Conservation (phyloP, 1,139 yeast genomes). For the Candida glucosophila region DNA sequence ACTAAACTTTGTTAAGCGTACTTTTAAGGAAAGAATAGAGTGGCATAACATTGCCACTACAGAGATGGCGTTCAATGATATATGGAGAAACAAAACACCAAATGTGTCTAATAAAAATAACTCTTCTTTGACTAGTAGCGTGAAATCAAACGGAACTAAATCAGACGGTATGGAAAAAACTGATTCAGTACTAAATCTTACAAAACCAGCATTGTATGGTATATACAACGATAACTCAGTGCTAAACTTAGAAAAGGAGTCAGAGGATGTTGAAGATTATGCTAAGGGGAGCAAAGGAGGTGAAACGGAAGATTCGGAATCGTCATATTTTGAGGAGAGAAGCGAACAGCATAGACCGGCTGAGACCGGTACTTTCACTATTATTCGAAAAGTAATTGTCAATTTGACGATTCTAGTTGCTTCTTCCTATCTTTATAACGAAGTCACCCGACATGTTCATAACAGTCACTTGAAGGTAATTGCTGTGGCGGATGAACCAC, state of each 20-base stretch:
- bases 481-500: conserved; percentile 22
- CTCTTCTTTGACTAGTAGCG: too few relatives aligned
- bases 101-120: too few relatives aligned
- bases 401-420: conserved; percentile 24
- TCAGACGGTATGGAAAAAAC: conserved; percentile 37
- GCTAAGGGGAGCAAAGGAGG: too few relatives aligned
- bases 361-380: neutral
- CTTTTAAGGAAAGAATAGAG: too few relatives aligned
- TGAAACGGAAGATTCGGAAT: conserved; percentile 1
- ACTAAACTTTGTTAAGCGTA: too few relatives aligned
- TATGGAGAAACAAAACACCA: too few relatives aligned
- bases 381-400: neutral
- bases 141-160: too few relatives aligned
- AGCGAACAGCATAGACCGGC: neutral
- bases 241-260: conserved; percentile 25
- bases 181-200: conserved; percentile 37
- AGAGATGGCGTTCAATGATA: too few relatives aligned
- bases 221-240: conserved; percentile 36
- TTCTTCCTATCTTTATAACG: conserved; percentile 43
- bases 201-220: conserved; percentile 41
- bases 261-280: conserved; percentile 7
- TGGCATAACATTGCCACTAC: too few relatives aligned
- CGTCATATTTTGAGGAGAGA: neutral
- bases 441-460: conserved; percentile 41
- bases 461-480: conserved; percentile 36